phyloP scores from a whole-genome alignment of 75 land plant genomes.

The Gnetum montanum region DNA sequence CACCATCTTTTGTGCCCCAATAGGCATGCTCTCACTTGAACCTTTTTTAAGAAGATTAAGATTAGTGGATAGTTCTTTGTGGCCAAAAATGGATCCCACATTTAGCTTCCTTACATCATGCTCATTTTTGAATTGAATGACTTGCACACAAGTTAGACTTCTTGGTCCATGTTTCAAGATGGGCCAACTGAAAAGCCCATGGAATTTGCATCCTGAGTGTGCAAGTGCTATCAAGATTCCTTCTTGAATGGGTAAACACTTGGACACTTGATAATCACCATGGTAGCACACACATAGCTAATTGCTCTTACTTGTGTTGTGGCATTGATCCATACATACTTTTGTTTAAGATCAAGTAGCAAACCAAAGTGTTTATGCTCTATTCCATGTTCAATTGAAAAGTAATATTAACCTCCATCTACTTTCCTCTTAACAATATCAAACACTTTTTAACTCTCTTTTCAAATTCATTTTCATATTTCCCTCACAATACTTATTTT shows the following conservation, averaged over 20 bases:
- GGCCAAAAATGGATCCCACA: not conserved
- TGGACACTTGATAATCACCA: not conserved
- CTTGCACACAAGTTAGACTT: not conserved
- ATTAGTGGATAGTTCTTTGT: too few species aligned
- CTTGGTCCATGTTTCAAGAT: not conserved
- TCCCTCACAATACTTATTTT: not conserved
- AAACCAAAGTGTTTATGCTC: not conserved
- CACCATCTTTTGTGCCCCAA: not conserved
- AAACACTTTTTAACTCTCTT: not conserved
- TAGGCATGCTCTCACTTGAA: not conserved
- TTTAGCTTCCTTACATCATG: not conserved
- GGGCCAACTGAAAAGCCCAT: not conserved
- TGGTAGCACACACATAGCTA: not conserved
- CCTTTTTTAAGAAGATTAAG: not conserved
- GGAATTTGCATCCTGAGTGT: not conserved
- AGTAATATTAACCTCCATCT: not conserved
- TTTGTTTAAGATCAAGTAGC: not conserved
- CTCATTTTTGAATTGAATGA: not conserved
- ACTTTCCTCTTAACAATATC: not conserved
- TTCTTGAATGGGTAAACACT: not conserved
- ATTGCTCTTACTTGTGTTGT: not conserved
- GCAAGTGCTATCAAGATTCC: not conserved
- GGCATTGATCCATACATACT: not conserved
- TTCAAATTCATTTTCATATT: not conserved
- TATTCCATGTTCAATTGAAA: not conserved